Base-by-base conservation (phyloP, 345 rosid species). In the Heritiera littoralis region DNA sequence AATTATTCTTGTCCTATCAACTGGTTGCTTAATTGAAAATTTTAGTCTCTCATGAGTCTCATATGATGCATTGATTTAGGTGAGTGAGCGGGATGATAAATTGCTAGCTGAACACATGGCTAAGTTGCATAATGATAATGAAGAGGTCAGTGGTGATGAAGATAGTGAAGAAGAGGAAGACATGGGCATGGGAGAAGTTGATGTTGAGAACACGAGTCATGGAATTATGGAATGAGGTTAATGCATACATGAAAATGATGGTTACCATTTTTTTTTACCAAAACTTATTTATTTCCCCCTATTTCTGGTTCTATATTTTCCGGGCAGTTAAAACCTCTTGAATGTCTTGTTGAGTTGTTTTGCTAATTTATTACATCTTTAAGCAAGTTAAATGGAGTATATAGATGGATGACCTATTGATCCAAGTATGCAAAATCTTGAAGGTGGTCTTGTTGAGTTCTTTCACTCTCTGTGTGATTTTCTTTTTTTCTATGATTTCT, bases 61-160 rank as follows among this genome's bases (percentile, higher is more conserved):
- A 80, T 51, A 58, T 65, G 65, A 1, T 81, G 35, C 59, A 35
- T 79, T 80, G 65, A 20, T 84, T 66, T 66, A 94, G 99, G 99
- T 96, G 98, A 96, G 99, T 60, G 99, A 96, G 85, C 81, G 98
- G 23, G 99, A 96, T 81, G 99, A 96, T 79, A 94, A 94, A 85
- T 83, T 92, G 81, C 91, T 97, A 13, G 94, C 98, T 5, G 99
- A 97, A 83, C 97, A 93, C 88, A 96, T 94, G 99, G 98, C 94
- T 77, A 93, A 90, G 88, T 87, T 96, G 79, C 69, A 86, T 18
- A 81, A 83, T 18, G 95, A 90, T 77, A 92, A 94, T n/a, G 98
- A 94, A 83, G 99, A 94, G 86, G 79, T 92, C 23, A 89, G 97
- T 52, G 98, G 98, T 9, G 99, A 92, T 81, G 99, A 96, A 86